phyloP scores from a whole-genome alignment of 371 early-diverging fungal genomes.

The Conidiobolus coronatus region DNA sequence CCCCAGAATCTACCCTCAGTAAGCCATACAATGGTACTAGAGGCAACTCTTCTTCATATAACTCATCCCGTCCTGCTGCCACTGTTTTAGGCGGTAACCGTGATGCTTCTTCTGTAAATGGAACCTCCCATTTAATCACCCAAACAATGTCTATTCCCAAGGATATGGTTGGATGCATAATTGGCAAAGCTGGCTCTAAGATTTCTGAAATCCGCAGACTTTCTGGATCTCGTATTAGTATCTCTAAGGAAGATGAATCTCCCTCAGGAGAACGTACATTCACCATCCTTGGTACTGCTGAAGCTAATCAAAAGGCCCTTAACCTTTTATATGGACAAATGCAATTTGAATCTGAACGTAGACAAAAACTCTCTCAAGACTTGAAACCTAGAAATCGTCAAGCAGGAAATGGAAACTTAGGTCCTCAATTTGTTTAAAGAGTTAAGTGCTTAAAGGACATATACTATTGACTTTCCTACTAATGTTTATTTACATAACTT shows the following conservation, averaged over 20 bases:
- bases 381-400: too few relatives aligned
- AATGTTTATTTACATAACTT: too few relatives aligned
- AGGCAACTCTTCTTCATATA: slow-evolving; percentile 13
- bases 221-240: slow-evolving; percentile 65
- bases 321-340: slow-evolving; percentile 68
- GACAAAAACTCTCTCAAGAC: slow-evolving; percentile 6
- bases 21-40: too few relatives aligned
- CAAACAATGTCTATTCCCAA: slow-evolving; percentile 74
- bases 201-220: slow-evolving; percentile 76
- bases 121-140: slow-evolving; percentile 20
- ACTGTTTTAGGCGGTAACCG: slow-evolving; percentile 10
- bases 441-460: too few relatives aligned
- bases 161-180: slow-evolving; percentile 86
- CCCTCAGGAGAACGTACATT: slow-evolving; percentile 63
- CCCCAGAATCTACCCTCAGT: not conserved
- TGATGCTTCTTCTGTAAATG: slow-evolving; percentile 7
- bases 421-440: too few relatives aligned
- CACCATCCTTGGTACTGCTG: slow-evolving; percentile 67
- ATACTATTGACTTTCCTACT: too few relatives aligned
- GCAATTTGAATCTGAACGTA: slow-evolving; percentile 64
- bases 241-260: slow-evolving; percentile 55
- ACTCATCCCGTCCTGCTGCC: slow-evolving; percentile 9
- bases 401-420: too few relatives aligned
- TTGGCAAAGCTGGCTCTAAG: slow-evolving; percentile 71
- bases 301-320: slow-evolving; percentile 68